phyloP scores from a whole-genome alignment of 495 filamentous ascomycete genomes.

The Aspergillus incahuasiensis region DNA sequence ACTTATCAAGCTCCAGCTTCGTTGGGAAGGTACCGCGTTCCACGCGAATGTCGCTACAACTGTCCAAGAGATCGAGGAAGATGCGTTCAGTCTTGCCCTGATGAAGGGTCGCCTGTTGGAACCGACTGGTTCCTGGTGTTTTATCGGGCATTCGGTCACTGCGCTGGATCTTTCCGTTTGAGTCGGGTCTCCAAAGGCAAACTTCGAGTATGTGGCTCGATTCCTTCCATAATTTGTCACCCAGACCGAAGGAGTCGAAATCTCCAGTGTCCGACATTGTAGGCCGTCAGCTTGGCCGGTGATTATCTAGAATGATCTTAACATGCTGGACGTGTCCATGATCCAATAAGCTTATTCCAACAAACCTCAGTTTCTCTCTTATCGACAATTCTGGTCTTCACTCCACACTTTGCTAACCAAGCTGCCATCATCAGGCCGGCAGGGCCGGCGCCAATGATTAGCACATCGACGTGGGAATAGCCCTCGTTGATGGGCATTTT shows the following conservation, averaged over 20 bases:
- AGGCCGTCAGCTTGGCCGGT: conserved; percentile 61
- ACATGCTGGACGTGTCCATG: not conserved
- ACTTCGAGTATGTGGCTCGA: conserved; percentile 47
- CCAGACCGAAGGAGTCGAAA: conserved; percentile 63
- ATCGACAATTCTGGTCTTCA: conserved; percentile 58
- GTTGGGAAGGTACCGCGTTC: too few relatives aligned
- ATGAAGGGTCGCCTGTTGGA: conserved; percentile 38
- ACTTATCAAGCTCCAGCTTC: too few relatives aligned
- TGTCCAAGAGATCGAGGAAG: conserved; percentile 49
- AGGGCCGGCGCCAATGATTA: conserved; percentile 66
- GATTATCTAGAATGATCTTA: conserved; percentile 29
- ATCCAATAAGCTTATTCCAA: too few relatives aligned
- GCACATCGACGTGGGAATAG: conserved; percentile 13
- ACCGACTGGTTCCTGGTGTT: conserved; percentile 1
- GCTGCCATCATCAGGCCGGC: conserved; percentile 59
- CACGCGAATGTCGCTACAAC: not conserved
- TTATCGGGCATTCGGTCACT: conserved; percentile 3
- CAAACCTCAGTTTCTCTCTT: conserved; percentile 46
- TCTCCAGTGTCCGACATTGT: conserved; percentile 54
- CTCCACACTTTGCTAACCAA: conserved; percentile 58
- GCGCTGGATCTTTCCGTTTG: not conserved
- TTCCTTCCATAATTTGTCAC: conserved; percentile 56
- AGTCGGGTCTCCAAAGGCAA: conserved; percentile 28
- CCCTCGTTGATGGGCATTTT: too few relatives aligned
- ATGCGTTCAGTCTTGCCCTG: conserved; percentile 56